These are phyloP conservation scores for Lipomyces starkeyi DNA, from an alignment of 805 yeast genomes.

Conservation along the genomic window DNA sequence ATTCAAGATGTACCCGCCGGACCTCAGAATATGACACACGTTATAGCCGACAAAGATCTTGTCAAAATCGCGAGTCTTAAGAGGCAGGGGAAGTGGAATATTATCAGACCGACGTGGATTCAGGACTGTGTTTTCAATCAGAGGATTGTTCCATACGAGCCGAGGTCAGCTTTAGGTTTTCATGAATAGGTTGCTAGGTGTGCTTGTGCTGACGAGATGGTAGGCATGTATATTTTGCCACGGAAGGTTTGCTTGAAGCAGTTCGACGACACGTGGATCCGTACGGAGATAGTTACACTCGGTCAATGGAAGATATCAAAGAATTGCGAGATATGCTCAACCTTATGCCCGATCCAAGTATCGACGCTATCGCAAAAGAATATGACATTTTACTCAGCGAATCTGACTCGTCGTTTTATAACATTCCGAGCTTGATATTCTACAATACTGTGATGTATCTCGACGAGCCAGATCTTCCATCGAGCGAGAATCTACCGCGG, in stretches of 20 bases:
- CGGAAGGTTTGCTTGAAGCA: slow-evolving; percentile 42
- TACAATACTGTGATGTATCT: slow-evolving; percentile 17
- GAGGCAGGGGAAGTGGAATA: slow-evolving; percentile 57
- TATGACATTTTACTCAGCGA: not conserved
- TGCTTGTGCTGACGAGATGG: not conserved
- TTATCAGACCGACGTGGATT: slow-evolving; percentile 74
- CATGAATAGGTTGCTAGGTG: slow-evolving; percentile 57
- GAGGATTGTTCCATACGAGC: slow-evolving; percentile 61
- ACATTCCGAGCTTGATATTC: slow-evolving; percentile 41
- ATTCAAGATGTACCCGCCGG: slow-evolving; percentile 19
- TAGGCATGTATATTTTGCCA: slow-evolving; percentile 56
- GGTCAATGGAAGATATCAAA: slow-evolving; percentile 42
- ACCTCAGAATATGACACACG: slow-evolving; percentile 9
- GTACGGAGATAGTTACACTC: slow-evolving; percentile 66
- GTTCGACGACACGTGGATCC: slow-evolving; percentile 55
- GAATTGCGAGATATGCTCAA: slow-evolving; percentile 40
- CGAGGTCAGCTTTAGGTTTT: slow-evolving; percentile 42
- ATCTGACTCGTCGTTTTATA: slow-evolving; percentile 41
- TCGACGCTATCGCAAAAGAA: not conserved
- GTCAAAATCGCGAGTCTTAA: slow-evolving; percentile 50
- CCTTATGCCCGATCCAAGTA: slow-evolving; percentile 21
- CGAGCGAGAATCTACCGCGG: not conserved
- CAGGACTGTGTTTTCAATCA: slow-evolving; percentile 62
- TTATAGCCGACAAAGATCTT: slow-evolving; percentile 44
- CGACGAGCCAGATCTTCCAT: slow-evolving; percentile 12